Conservation (phyloP, 1,139 yeast species). For the Eremothecium coryli region DNA sequence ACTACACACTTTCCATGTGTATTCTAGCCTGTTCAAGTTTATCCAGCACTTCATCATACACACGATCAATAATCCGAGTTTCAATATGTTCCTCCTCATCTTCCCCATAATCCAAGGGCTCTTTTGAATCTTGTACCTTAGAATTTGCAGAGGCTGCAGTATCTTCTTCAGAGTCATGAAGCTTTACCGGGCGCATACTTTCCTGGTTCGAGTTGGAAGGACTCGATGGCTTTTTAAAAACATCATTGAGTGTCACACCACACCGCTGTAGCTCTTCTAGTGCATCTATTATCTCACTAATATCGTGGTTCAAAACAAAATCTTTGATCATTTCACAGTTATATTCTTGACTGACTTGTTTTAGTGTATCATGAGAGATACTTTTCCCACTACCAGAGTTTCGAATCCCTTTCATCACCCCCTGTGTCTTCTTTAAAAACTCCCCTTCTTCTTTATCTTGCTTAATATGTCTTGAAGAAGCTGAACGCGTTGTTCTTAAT, state of each 20-base stretch:
- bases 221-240: slow-evolving; percentile 35
- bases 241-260: slow-evolving; percentile 44
- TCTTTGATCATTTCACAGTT: slow-evolving; percentile 49
- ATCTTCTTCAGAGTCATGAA: slow-evolving; percentile 1
- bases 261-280: slow-evolving; percentile 42
- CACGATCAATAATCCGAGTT: slow-evolving; percentile 36
- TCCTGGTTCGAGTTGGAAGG: no score
- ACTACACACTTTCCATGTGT: slow-evolving; percentile 4
- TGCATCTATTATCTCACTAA: slow-evolving; percentile 43
- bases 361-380: slow-evolving; percentile 16
- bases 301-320: slow-evolving; percentile 42
- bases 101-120: not conserved
- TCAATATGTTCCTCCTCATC: slow-evolving; percentile 10
- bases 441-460: slow-evolving; percentile 16
- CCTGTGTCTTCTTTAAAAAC: slow-evolving; percentile 13
- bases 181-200: not conserved
- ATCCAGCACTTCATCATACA: slow-evolving; percentile 45
- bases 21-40: slow-evolving; percentile 34
- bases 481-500: slow-evolving; percentile 12
- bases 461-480: slow-evolving; percentile 7
- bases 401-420: slow-evolving; percentile 12
- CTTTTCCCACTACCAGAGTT: no score
- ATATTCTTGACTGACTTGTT: slow-evolving; percentile 25
- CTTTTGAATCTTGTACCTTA: not conserved
- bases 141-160: not conserved